A percentile compares a stretch with the other conserved stretches of the same genome.
Conservation (phyloP, 164 flowering plant genomes). For the Warburgia ugandensis region DNA sequence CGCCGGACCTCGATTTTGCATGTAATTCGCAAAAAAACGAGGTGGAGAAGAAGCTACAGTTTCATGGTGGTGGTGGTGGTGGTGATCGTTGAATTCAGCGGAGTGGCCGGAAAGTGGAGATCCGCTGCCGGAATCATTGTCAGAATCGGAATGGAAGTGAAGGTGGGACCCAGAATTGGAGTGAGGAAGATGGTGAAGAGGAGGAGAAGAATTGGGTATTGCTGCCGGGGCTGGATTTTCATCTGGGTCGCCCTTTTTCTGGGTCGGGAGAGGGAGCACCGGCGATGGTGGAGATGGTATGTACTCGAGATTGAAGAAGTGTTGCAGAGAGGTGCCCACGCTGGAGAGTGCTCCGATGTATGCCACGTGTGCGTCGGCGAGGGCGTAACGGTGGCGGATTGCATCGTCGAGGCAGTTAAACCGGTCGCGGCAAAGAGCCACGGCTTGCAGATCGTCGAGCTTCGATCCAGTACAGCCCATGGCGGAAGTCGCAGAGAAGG, state of each 20-base stretch:
- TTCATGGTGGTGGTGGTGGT: conserved; percentile 6
- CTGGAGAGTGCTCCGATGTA: conserved; percentile 28
- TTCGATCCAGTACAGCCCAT: conserved; percentile 54
- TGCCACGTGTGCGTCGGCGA: conserved; percentile 34
- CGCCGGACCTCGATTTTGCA: conserved; percentile 43
- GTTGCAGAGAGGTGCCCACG: conserved; percentile 25
- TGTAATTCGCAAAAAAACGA: conserved; percentile 45
- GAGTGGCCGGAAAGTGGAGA: conserved; percentile 28
- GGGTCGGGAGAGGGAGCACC: conserved; percentile 12
- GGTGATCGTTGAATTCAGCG: conserved; percentile 23
- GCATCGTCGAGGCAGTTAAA: conserved; percentile 34
- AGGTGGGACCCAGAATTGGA: conserved; percentile 29
- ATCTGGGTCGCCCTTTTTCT: conserved; percentile 14
- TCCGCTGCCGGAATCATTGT: conserved; percentile 15
- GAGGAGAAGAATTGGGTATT: neutral
- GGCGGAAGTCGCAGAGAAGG: neutral
- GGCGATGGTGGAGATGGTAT: conserved; percentile 6
- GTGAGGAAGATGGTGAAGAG: conserved; percentile 13
- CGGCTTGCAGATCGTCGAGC: conserved; percentile 42
- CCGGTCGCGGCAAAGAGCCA: conserved; percentile 48
- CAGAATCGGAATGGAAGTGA: conserved; percentile 24
- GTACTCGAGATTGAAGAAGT: conserved; percentile 26
- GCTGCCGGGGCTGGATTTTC: neutral
- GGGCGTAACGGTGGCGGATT: conserved; percentile 26
- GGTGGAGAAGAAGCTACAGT: neutral